These are phyloP conservation scores for Sordaria brevicollis DNA, from an alignment of 495 filamentous ascomycete genomes.

Conservation along the genomic window DNA sequence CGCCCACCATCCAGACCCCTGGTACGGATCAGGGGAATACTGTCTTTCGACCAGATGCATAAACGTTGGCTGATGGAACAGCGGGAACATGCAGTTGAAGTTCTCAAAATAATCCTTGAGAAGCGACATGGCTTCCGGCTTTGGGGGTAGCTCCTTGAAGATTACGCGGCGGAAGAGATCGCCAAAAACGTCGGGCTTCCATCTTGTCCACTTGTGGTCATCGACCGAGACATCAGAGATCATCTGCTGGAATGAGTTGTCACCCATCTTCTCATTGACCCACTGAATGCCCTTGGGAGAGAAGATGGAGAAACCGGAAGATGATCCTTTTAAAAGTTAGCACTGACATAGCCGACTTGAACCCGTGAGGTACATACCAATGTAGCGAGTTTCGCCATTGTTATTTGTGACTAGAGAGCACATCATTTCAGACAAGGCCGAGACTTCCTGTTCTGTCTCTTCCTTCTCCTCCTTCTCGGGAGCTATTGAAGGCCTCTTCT, in stretches of 20 bases:
- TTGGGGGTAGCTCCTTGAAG: constrained; percentile 70
- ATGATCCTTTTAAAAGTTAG: constrained; percentile 58
- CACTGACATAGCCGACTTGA: background rate
- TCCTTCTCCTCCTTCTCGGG: constrained; percentile 28
- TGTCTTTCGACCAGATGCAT: constrained; percentile 92
- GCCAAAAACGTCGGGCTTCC: constrained; percentile 91
- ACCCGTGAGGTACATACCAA: constrained; percentile 48
- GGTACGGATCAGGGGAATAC: constrained; percentile 86
- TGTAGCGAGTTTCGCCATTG: constrained; percentile 89
- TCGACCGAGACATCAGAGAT: constrained; percentile 71
- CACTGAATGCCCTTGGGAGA: constrained; percentile 96
- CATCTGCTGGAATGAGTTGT: constrained; percentile 91
- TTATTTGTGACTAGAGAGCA: constrained; percentile 98
- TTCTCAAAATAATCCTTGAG: constrained; percentile 94
- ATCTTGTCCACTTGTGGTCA: constrained; percentile 88
- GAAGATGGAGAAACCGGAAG: constrained; percentile 90
- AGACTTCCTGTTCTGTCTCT: constrained; percentile 84
- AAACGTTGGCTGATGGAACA: constrained; percentile 96
- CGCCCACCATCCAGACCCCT: constrained; percentile 97
- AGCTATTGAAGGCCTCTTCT: constrained; percentile 23
- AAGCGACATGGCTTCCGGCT: constrained; percentile 68
- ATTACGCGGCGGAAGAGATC: constrained; percentile 86
- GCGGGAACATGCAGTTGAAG: constrained; percentile 96
- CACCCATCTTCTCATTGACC: constrained; percentile 97
- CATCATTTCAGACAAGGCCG: constrained; percentile 95